Evolutionary conservation across 768 basidiomycete genomes (phyloP), one percentile per base, ranked within the genome.

Genomic region (Clitopilus passeckerianus): DNA sequence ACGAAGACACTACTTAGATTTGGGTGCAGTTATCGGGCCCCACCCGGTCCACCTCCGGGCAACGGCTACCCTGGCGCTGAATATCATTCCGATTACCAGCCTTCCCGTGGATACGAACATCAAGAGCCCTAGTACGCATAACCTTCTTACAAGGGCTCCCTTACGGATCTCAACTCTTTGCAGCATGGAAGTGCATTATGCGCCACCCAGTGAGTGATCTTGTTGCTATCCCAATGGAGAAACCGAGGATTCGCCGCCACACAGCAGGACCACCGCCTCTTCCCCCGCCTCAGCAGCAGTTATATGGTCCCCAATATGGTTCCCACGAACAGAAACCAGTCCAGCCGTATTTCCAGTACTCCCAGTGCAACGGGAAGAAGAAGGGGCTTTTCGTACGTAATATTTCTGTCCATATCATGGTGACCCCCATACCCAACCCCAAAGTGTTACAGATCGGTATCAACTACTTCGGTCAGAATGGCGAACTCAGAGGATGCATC

Each of bases 281-380:
- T 67, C 86, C 87, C 14, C 86, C 87, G 1, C 64, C 74, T 4
- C 75, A 80, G 44, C 72, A 80, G 27, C 90, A 92, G 65, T 68
- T 78, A 60, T 90, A 87, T 63, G 86, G 87, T 1, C 83, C 85
- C 9, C 84, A 85, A 55, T 71, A 80, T 53, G 76, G 84, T 60
- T 77, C 72, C 20, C 59, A 73, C 1, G 73, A 80, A 18, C 75
- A 80, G 44, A 75, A 76, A 34, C 70, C 72, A 55, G 75, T 77
- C 35, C 85, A 89, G 63, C 80, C 83, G 1, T 90, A 72, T 71
- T 95, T 93, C 77, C 87, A 91, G 65, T 94, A 93, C 66, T 95
- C 93, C 1, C 91, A 93, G 65, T 97, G 95, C 68, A 92, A 75
- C 18, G 92, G 94, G 30, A 86, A 79, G 72, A 89, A 87, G 72